Evolutionary conservation across 257 asterid species (phyloP).

Genomic region (Solanum sitiens): DNA sequence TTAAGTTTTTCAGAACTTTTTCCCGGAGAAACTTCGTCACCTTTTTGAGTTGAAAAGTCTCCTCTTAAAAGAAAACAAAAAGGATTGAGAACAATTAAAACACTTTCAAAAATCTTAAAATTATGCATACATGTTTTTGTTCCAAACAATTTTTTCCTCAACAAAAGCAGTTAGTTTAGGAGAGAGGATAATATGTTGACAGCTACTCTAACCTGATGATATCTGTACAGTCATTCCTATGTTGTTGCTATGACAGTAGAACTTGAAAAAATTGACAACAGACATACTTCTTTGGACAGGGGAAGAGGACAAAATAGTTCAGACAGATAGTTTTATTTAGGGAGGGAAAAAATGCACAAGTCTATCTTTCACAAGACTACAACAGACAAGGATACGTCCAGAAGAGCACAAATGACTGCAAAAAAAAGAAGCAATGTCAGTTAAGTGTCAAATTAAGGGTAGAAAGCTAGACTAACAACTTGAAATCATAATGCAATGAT

Average conservation of each 20-base stretch:
- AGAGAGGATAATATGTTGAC: not conserved
- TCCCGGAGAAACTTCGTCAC: not conserved
- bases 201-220: not conserved
- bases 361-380: not conserved
- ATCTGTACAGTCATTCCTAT: not conserved
- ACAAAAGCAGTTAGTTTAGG: not conserved
- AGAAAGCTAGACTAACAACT: not conserved
- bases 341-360: not conserved
- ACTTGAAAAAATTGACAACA: not conserved
- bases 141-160: not conserved
- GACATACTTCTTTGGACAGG: not conserved
- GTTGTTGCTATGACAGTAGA: not conserved
- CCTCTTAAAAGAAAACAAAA: not conserved
- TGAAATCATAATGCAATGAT: not conserved
- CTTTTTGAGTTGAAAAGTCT: not conserved
- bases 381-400: slow-evolving; percentile 82
- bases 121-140: not conserved
- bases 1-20: not conserved
- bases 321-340: not conserved
- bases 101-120: not conserved
- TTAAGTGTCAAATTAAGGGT: not conserved
- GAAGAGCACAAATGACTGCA: slow-evolving; percentile 98
- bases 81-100: not conserved
- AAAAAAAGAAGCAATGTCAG: slow-evolving; percentile 14
- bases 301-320: not conserved